A percentile compares a stretch with the other conserved stretches of the same genome.
Conservation (phyloP, 1,284 basidiomycete species). For the Cryptococcus sp. region DNA sequence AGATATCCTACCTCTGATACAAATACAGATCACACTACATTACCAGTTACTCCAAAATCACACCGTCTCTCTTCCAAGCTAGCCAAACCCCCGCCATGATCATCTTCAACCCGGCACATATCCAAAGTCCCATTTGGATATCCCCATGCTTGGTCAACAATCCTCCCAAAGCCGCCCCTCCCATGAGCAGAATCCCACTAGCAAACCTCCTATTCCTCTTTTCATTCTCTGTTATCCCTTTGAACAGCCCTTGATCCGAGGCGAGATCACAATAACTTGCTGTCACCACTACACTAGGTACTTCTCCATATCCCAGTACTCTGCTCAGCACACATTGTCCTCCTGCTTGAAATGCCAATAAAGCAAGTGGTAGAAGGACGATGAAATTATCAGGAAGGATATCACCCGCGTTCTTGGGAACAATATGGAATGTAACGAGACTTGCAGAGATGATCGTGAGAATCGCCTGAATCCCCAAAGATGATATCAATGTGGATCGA, state of each 20-base stretch:
- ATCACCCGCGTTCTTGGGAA: conserved; percentile 9
- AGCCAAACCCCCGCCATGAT: conserved; percentile 12
- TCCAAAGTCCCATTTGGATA: conserved; percentile 11
- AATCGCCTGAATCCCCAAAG: conserved; percentile 3
- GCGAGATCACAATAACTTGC: conserved; percentile 15
- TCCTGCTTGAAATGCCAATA: conserved; percentile 8
- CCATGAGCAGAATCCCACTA: conserved; percentile 7
- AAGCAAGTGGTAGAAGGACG: conserved; percentile 13
- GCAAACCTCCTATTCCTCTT: conserved; percentile 14
- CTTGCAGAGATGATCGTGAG: conserved; percentile 5
- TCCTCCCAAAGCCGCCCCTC: conserved; percentile 12
- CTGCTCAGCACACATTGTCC: conserved; percentile 17
- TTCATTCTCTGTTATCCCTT: conserved; percentile 3
- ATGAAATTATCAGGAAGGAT: conserved; percentile 8
- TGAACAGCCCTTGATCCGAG: conserved; percentile 14
- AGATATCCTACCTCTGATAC: no score
- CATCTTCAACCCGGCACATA: conserved; percentile 7
- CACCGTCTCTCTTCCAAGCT: conserved; percentile 3
- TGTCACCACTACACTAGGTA: conserved; percentile 15
- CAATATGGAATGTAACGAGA: neutral
- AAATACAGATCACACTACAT: no score
- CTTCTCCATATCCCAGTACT: conserved; percentile 11
- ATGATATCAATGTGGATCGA: conserved; percentile 2
- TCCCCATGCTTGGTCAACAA: conserved; percentile 7
- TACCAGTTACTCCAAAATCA: neutral